These are phyloP conservation scores for Volutella citrinella DNA, from an alignment of 2,329 filamentous ascomycete genomes.

Conservation along the genomic window DNA sequence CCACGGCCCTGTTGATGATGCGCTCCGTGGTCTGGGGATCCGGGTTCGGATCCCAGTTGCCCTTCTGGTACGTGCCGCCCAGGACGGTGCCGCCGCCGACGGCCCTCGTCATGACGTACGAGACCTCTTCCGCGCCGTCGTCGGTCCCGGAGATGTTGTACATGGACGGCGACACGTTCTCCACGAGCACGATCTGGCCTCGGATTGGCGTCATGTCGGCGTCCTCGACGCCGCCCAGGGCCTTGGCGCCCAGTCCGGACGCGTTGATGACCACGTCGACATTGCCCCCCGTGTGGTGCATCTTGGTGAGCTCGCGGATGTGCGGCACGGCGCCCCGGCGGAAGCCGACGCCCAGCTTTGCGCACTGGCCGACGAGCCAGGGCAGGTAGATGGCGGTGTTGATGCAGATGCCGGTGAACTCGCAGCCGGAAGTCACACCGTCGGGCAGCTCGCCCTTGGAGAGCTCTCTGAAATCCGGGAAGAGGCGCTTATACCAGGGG, in stretches of 20 bases:
- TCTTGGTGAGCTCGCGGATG: conserved; percentile 55
- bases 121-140: conserved; percentile 64
- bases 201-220: conserved; percentile 60
- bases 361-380: conserved; percentile 71
- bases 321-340: conserved; percentile 53
- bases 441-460: too few species aligned
- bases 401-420: conserved; percentile 83
- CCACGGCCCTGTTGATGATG: conserved; percentile 70
- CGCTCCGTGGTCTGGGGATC: conserved; percentile 69
- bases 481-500: conserved; percentile 7
- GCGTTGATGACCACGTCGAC: conserved; percentile 68
- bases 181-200: conserved; percentile 72
- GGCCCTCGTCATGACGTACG: conserved; percentile 75
- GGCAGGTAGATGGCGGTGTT: conserved; percentile 84
- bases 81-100: conserved; percentile 70
- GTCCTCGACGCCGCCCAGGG: conserved; percentile 66
- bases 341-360: conserved; percentile 56
- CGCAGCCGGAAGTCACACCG: conserved; percentile 65
- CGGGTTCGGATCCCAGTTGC: conserved; percentile 69
- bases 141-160: conserved; percentile 64
- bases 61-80: conserved; percentile 71
- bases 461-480: not conserved
- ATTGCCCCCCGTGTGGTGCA: conserved; percentile 51
- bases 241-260: conserved; percentile 63
- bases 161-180: conserved; percentile 63